Conservation (phyloP, 1,284 basidiomycete genomes). For the Trichosporon sp. region DNA sequence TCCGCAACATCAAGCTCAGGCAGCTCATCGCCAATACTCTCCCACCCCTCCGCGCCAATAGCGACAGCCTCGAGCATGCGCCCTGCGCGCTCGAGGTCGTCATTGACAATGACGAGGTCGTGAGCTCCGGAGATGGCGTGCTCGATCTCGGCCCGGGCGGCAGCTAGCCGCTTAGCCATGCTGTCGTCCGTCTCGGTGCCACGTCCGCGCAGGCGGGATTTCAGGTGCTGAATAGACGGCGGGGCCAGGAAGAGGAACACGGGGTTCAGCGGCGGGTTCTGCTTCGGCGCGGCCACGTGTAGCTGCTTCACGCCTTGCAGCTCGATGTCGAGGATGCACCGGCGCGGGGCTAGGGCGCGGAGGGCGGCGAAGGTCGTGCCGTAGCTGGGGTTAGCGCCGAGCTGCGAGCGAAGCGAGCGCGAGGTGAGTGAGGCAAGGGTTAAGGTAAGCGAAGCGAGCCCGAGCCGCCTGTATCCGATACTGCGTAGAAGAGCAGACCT, state of each 20-base stretch:
- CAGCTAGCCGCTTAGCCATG: constrained; percentile 68
- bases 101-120: constrained; percentile 86
- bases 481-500: too few species aligned
- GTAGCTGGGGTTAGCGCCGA: constrained; percentile 50
- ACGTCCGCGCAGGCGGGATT: constrained; percentile 64
- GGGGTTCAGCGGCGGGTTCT: constrained; percentile 62
- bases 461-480: background rate
- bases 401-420: background rate
- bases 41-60: constrained; percentile 55
- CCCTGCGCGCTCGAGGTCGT: constrained; percentile 81
- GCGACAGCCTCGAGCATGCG: constrained; percentile 60
- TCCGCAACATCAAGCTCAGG: constrained; percentile 37
- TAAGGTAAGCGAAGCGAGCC: background rate
- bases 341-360: constrained; percentile 54
- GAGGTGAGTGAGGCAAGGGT: too few species aligned
- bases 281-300: constrained; percentile 57
- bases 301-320: constrained; percentile 91
- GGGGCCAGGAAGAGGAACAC: constrained; percentile 92
- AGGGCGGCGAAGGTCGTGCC: constrained; percentile 78
- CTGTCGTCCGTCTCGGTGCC: constrained; percentile 79
- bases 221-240: constrained; percentile 65
- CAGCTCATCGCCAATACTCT: constrained; percentile 39
- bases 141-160: constrained; percentile 75
- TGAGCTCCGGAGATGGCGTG: constrained; percentile 73
- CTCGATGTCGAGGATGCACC: constrained; percentile 96